phyloP scores from a whole-genome alignment of 345 rosid genomes.

The Aurinia saxatilis region DNA sequence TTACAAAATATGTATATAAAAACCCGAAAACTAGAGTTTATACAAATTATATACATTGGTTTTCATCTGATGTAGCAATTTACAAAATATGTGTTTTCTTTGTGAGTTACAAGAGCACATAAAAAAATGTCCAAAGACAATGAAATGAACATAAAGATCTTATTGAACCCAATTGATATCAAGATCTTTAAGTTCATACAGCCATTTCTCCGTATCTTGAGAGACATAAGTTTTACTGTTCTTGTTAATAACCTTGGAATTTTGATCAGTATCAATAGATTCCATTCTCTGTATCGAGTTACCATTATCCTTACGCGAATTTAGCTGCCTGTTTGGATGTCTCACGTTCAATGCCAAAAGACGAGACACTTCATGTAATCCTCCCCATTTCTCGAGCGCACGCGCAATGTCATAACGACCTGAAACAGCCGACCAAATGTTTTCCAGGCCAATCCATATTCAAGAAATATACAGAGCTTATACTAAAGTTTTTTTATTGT shows the following conservation, averaged over 20 bases:
- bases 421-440: constrained; percentile 17
- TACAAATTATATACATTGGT: not conserved
- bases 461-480: not conserved
- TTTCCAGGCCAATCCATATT: not conserved
- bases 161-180: constrained; percentile 78
- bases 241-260: constrained; percentile 8
- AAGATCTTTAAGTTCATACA: constrained; percentile 49
- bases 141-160: not conserved
- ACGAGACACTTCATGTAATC: constrained; percentile 78
- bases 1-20: too few relatives aligned
- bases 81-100: not conserved
- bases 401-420: constrained; percentile 96
- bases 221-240: constrained; percentile 44
- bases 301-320: constrained; percentile 33
- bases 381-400: constrained; percentile 97
- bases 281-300: constrained; percentile 33
- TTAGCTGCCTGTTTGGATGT: constrained; percentile 52
- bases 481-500: not conserved
- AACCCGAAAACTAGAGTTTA: too few relatives aligned
- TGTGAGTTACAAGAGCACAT: not conserved
- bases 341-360: constrained; percentile 72
- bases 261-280: constrained; percentile 14
- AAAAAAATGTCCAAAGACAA: not conserved
- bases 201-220: constrained; percentile 80
- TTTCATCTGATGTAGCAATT: not conserved